phyloP scores from a whole-genome alignment of 148 eudicot genomes.

The Vaccinium vitisidaea region DNA sequence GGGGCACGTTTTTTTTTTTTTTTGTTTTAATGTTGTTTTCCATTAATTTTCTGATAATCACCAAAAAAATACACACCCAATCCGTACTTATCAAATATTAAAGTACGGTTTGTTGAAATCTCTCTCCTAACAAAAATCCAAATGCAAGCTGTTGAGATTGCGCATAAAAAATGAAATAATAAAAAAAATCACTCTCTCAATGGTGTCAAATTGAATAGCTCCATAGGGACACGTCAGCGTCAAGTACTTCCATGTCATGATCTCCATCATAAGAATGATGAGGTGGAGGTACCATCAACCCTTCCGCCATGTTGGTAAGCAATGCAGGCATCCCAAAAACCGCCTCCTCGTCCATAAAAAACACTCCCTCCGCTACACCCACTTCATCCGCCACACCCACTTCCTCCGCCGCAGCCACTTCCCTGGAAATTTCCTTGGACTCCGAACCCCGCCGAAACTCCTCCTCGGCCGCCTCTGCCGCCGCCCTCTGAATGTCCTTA shows the following conservation, averaged over 20 bases:
- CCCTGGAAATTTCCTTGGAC: background rate
- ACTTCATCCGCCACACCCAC: background rate
- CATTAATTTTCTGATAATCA: background rate
- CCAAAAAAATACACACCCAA: background rate
- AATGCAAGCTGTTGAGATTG: background rate
- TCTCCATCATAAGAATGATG: conserved; percentile 9
- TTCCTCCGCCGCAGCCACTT: background rate
- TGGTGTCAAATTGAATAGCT: conserved; percentile 17
- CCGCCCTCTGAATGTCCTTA: conserved; percentile 68
- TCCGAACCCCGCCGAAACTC: conserved; percentile 25
- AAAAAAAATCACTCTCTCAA: too few relatives aligned
- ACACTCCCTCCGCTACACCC: conserved; percentile 10
- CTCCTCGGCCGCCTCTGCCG: conserved; percentile 61
- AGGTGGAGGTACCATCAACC: conserved; percentile 29
- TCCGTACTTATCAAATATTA: background rate
- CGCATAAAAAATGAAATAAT: too few relatives aligned
- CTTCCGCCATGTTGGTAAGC: conserved; percentile 51
- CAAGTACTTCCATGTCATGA: conserved; percentile 11
- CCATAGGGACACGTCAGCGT: conserved; percentile 29
- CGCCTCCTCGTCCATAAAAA: conserved; percentile 38
- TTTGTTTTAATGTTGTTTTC: background rate
- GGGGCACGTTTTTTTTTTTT: background rate
- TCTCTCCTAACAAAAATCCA: background rate
- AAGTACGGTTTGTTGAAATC: background rate
- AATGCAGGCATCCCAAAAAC: conserved; percentile 32